Evolutionary conservation across 2,329 filamentous ascomycete genomes (phyloP), one percentile per base, ranked within the genome.

Genomic region (Aspergillus ustus): DNA sequence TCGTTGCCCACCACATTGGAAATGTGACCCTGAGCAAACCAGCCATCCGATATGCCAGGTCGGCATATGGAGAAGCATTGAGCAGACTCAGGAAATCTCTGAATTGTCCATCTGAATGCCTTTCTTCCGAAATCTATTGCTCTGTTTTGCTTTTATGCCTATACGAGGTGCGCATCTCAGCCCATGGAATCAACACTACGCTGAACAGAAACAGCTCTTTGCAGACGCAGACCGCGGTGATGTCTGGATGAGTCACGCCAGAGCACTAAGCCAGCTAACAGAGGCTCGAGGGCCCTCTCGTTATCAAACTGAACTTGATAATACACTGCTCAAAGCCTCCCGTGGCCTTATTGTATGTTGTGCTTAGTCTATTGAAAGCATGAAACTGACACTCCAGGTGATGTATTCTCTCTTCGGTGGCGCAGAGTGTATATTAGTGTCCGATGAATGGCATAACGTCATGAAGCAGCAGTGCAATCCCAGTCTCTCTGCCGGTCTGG

Each of bases 401-500:
- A 73, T 74, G 71, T 64, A 74, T 57, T 70, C 71, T 11, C 63
- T 74, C 52, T 74, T 74, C 43, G 67, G 71, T 4, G 68, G 68
- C 1, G 64, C 71, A 52, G 37, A 62, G 50, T 74, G 70, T 50
- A 71, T 73, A 29, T 49, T 73, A 19, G 63, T 66, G 0, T 69
- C 66, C 7, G 31, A 67, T 22, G 61, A 67, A 11, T 74, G 72
- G 71, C 70, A 72, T 53, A 43, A 57, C 7, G 66, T 66, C 46
- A 74, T 73, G 71, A 57, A 37, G 28, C 61, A 69, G 19, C 70
- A 69, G 37, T 60, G 66, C 37, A 62, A 66, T 19, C 29, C 51
- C 15, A 53, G 56, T 9, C 29, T 70, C 4, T 54, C 65, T 2
- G 9, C 22, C 9, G 55, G 66, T 3, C 28, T 72, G 3, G 64